Percentiles rank a stretch among this genome's conserved stretches.
phyloP scores from a whole-genome alignment of 2,329 filamentous ascomycete species.

The Trichoderma simmonsii region DNA sequence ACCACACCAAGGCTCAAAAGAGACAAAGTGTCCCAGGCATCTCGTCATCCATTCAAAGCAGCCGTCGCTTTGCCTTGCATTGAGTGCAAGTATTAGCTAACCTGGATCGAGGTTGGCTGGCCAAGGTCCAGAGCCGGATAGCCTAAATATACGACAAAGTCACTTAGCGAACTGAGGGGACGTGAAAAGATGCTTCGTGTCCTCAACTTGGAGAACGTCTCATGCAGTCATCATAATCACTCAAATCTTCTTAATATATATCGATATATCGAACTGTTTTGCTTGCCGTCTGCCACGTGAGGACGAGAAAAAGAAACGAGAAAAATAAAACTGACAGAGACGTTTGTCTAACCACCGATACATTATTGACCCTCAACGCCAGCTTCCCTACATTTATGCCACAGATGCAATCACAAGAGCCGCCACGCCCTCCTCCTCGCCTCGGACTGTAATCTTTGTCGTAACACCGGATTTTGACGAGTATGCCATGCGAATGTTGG shows the following conservation, averaged over 20 bases:
- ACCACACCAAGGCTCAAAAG: neutral
- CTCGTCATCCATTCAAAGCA: neutral
- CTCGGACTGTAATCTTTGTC: constrained; percentile 88
- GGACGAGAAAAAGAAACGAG: neutral
- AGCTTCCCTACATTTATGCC: constrained; percentile 53
- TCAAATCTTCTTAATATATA: neutral
- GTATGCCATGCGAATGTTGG: constrained; percentile 87
- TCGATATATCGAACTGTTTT: neutral
- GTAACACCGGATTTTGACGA: constrained; percentile 91
- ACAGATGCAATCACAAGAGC: constrained; percentile 80
- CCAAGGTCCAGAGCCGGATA: neutral
- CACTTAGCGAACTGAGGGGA: neutral
- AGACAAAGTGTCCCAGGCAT: neutral
- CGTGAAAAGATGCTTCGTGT: neutral
- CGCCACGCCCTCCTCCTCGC: constrained; percentile 90
- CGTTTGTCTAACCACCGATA: constrained; percentile 31
- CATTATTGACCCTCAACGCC: constrained; percentile 39
- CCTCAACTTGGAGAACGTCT: neutral
- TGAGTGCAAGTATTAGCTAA: neutral
- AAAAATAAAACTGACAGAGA: constrained; percentile 6
- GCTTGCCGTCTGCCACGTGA: constrained; percentile 6
- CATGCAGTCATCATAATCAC: neutral
- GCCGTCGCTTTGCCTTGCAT: neutral
- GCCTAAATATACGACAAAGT: neutral
- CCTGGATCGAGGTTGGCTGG: neutral